phyloP scores from a whole-genome alignment of 2,329 filamentous ascomycete genomes.

The Penicillium vulpinum region DNA sequence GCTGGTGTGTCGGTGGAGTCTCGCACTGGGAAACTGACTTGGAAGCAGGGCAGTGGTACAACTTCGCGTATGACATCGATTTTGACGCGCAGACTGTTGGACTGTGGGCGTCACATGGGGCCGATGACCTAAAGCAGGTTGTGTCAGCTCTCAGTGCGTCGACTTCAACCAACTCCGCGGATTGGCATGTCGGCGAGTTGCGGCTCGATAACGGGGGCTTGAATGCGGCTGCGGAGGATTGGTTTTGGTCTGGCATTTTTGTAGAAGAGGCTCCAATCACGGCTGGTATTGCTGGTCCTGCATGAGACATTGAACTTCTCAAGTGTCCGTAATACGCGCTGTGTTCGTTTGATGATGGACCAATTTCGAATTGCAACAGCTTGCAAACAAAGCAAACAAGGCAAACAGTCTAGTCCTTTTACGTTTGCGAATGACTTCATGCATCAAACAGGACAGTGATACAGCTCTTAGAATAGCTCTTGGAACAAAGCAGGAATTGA shows the following conservation, averaged over 20 bases:
- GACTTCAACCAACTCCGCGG: slow-evolving; percentile 65
- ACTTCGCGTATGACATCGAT: slow-evolving; percentile 72
- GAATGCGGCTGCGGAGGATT: slow-evolving; percentile 59
- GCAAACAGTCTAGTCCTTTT: too few relatives aligned
- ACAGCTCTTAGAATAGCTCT: not conserved
- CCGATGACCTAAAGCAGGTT: slow-evolving; percentile 56
- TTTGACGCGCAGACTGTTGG: slow-evolving; percentile 63
- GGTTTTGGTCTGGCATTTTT: slow-evolving; percentile 71
- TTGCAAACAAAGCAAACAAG: too few relatives aligned
- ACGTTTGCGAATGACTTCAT: not conserved
- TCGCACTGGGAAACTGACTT: slow-evolving; percentile 65
- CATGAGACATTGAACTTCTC: not conserved
- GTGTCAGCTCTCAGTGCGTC: slow-evolving; percentile 61
- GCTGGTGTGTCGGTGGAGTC: slow-evolving; percentile 63
- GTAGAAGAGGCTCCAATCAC: slow-evolving; percentile 60
- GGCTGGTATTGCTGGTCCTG: slow-evolving; percentile 39
- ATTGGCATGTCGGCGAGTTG: slow-evolving; percentile 72
- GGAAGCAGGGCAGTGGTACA: slow-evolving; percentile 68
- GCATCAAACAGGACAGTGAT: not conserved
- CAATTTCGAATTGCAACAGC: too few relatives aligned
- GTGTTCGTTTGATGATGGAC: not conserved
- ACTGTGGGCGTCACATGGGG: slow-evolving; percentile 69
- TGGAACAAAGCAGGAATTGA: not conserved
- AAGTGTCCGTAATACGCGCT: too few relatives aligned
- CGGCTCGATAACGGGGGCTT: slow-evolving; percentile 62